Conservation (phyloP, 306 rosid species). For the Vachellia collinsii region DNA sequence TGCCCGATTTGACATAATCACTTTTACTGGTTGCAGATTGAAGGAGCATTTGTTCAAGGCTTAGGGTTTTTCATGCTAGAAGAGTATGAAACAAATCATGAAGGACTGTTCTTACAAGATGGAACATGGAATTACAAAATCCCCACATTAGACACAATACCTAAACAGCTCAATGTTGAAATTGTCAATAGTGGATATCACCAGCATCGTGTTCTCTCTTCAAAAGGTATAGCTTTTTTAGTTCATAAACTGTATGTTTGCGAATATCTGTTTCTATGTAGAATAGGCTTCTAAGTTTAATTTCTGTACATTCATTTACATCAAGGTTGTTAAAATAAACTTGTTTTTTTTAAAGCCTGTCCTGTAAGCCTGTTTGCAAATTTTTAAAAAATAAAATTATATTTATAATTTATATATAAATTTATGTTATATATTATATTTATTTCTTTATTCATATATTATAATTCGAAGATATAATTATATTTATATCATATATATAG, state of each 20-base stretch:
- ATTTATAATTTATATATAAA: no score
- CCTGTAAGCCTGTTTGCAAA: no score
- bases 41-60: constrained; percentile 94
- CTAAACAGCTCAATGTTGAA: constrained; percentile 80
- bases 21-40: constrained; percentile 64
- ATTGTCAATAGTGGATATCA: constrained; percentile 74
- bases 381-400: no score
- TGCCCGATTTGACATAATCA: neutral
- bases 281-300: neutral
- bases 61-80: constrained; percentile 89
- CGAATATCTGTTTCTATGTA: neutral
- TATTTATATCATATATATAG: no score
- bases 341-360: no score
- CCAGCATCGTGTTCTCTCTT: constrained; percentile 74
- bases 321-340: neutral
- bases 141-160: constrained; percentile 86
- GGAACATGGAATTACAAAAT: constrained; percentile 90
- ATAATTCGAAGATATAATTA: no score
- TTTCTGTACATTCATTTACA: neutral
- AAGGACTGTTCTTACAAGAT: constrained; percentile 65
- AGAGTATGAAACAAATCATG: constrained; percentile 62
- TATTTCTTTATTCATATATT: no score
- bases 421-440: no score
- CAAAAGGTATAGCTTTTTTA: constrained; percentile 63
- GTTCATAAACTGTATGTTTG: neutral